Conservation (phyloP, 768 basidiomycete genomes). For the Pleurotus platypus region DNA sequence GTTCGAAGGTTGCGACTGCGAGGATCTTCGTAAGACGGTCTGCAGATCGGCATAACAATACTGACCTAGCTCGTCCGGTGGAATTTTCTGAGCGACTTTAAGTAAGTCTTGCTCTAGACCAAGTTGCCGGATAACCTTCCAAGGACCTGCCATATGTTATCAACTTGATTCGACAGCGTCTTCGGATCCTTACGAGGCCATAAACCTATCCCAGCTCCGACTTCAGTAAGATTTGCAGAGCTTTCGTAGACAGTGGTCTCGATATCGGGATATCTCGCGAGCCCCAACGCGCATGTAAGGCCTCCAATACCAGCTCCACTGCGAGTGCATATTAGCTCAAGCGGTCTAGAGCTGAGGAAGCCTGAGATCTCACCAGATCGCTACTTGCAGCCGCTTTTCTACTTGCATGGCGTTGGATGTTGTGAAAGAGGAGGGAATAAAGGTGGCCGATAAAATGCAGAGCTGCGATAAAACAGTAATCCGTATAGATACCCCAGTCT, state of each 20-base stretch:
- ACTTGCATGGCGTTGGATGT: neutral
- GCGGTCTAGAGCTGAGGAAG: conserved; percentile 9
- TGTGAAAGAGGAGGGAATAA: neutral
- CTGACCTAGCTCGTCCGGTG: conserved; percentile 34
- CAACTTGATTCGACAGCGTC: neutral
- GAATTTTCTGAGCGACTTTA: conserved; percentile 31
- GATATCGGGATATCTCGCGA: conserved; percentile 48
- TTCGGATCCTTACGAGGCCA: conserved; percentile 36
- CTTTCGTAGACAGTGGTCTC: conserved; percentile 57
- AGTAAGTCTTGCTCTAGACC: conserved; percentile 45
- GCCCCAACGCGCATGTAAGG: conserved; percentile 39
- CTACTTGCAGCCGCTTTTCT: conserved; percentile 40
- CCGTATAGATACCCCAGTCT: too few species aligned
- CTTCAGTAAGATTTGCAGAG: conserved; percentile 43
- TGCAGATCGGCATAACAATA: neutral
- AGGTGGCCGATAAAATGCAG: neutral
- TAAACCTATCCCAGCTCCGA: conserved; percentile 60
- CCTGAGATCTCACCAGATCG: conserved; percentile 44
- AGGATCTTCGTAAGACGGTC: conserved; percentile 1
- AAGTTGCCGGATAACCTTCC: conserved; percentile 43
- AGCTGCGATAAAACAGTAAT: too few species aligned
- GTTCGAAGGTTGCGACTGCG: conserved; percentile 48
- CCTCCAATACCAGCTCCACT: conserved; percentile 56
- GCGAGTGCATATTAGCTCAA: conserved; percentile 12
- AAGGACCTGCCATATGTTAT: conserved; percentile 31